Percentiles rank a stretch among this genome's conserved stretches.
Evolutionary conservation across 164 flowering plant species (phyloP).

Genomic region (Annona squamosa): DNA sequence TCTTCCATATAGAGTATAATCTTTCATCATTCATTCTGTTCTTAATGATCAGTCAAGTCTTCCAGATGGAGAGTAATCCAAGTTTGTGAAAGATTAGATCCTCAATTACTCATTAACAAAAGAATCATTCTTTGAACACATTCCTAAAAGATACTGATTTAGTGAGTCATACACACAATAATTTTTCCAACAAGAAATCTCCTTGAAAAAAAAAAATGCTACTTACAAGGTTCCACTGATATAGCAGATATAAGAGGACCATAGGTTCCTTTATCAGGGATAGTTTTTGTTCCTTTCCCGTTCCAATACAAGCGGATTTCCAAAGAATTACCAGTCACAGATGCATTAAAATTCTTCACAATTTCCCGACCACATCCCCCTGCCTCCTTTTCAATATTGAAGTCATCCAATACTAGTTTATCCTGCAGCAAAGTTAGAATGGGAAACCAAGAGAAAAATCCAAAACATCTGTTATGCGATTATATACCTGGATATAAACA

Average conservation of each 20-base stretch:
- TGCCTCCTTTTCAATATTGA: conserved; percentile 32
- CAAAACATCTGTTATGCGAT: neutral
- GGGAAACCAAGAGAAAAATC: neutral
- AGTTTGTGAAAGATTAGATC: too few species aligned
- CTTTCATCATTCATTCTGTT: too few species aligned
- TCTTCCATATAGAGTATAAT: too few species aligned
- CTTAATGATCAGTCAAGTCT: too few species aligned
- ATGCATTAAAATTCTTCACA: conserved; percentile 15
- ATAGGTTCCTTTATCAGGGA: conserved; percentile 36
- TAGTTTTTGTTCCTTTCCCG: conserved; percentile 37
- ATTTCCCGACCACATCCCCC: conserved; percentile 23
- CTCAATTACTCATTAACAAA: too few species aligned
- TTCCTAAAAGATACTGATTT: too few species aligned
- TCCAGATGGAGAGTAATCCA: too few species aligned
- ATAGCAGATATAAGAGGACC: conserved; percentile 53
- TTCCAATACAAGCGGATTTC: conserved; percentile 39
- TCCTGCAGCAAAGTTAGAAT: conserved; percentile 19
- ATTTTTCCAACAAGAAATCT: too few species aligned
- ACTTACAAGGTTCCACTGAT: conserved; percentile 28
- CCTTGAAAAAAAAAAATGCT: neutral
- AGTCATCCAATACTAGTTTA: conserved; percentile 26
- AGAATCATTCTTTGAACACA: neutral
- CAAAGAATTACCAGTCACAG: conserved; percentile 22
- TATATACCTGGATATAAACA: conserved; percentile 56
- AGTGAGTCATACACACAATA: neutral